These are phyloP conservation scores for Fusarium verrucosum DNA, from an alignment of 2,329 filamentous ascomycete species.

Conservation along the genomic window DNA sequence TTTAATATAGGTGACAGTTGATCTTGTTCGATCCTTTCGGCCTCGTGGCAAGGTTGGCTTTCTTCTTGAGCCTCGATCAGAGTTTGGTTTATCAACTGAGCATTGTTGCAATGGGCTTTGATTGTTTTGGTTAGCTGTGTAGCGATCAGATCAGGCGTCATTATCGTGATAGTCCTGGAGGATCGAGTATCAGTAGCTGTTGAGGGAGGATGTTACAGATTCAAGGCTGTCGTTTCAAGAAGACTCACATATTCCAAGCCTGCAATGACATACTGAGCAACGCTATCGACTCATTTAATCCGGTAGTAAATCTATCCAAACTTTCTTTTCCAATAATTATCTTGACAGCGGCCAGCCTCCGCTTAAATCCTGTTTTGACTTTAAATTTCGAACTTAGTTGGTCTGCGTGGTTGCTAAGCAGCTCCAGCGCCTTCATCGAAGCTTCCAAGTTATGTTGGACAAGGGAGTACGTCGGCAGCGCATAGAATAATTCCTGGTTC, in stretches of 20 bases:
- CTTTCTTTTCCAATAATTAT: slow-evolving; percentile 32
- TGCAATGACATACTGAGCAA: slow-evolving; percentile 28
- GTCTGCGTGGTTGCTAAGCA: slow-evolving; percentile 26
- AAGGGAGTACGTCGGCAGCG: not conserved
- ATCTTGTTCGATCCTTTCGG: not conserved
- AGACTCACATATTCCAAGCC: slow-evolving; percentile 35
- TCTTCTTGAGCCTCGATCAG: not conserved
- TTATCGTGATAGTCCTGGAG: slow-evolving; percentile 27
- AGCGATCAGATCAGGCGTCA: slow-evolving; percentile 28
- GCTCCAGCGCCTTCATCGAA: slow-evolving; percentile 19
- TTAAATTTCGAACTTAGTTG: slow-evolving; percentile 24
- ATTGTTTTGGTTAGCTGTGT: slow-evolving; percentile 10
- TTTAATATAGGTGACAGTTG: not conserved
- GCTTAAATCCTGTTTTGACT: slow-evolving; percentile 17
- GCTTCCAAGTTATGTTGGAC: slow-evolving; percentile 5
- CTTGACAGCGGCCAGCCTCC: slow-evolving; percentile 34
- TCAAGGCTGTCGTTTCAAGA: not conserved
- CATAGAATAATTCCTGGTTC: not conserved
- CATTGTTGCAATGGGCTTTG: not conserved
- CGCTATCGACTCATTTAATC: slow-evolving; percentile 21
- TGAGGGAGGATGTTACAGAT: too few species aligned
- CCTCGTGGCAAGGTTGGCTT: rapidly evolving
- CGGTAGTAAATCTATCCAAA: slow-evolving; percentile 26
- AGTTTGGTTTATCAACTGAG: not conserved
- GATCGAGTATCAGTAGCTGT: not conserved